A percentile compares a stretch with the other conserved stretches of the same genome.
Evolutionary conservation across 768 basidiomycete species (phyloP).

Genomic region (Naganishia onofrii): DNA sequence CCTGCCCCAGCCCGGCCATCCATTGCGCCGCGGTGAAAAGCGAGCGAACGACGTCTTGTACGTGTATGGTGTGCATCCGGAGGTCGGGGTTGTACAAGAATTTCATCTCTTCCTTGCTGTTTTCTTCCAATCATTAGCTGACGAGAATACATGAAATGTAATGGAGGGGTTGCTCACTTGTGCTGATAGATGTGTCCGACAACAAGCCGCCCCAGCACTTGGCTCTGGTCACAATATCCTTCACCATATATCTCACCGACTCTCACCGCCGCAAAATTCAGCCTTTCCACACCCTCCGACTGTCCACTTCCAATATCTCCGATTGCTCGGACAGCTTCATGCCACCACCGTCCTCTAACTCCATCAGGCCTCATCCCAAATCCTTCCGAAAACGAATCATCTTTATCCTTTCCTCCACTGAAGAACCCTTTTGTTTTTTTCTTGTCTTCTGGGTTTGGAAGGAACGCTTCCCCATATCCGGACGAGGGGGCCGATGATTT

Average conservation of each 20-base stretch:
- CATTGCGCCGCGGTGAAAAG: slow-evolving; percentile 35
- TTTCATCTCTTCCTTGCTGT: slow-evolving; percentile 51
- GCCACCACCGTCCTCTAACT: slow-evolving; percentile 48
- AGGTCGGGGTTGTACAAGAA: slow-evolving; percentile 50
- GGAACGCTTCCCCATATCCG: slow-evolving; percentile 29
- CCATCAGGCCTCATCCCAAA: slow-evolving; percentile 44
- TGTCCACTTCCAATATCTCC: slow-evolving; percentile 27
- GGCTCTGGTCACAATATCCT: slow-evolving; percentile 41
- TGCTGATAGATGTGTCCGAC: slow-evolving; percentile 45
- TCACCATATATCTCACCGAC: slow-evolving; percentile 46
- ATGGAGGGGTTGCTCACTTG: slow-evolving; percentile 35
- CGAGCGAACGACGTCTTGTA: slow-evolving; percentile 39
- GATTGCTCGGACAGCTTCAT: slow-evolving; percentile 43
- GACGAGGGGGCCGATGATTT: slow-evolving; percentile 41
- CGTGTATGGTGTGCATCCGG: slow-evolving; percentile 47
- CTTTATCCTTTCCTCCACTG: slow-evolving; percentile 13
- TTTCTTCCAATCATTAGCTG: too few relatives aligned
- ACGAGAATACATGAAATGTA: too few relatives aligned
- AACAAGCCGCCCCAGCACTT: slow-evolving; percentile 43
- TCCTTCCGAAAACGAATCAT: slow-evolving; percentile 2
- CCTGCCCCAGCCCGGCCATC: slow-evolving; percentile 9
- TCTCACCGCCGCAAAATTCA: slow-evolving; percentile 44
- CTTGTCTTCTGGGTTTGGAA: slow-evolving; percentile 25
- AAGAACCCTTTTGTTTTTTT: slow-evolving; percentile 35
- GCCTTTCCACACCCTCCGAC: slow-evolving; percentile 5